Conservation (phyloP, 2,329 filamentous ascomycete species). For the Penicillium brasilianum region DNA sequence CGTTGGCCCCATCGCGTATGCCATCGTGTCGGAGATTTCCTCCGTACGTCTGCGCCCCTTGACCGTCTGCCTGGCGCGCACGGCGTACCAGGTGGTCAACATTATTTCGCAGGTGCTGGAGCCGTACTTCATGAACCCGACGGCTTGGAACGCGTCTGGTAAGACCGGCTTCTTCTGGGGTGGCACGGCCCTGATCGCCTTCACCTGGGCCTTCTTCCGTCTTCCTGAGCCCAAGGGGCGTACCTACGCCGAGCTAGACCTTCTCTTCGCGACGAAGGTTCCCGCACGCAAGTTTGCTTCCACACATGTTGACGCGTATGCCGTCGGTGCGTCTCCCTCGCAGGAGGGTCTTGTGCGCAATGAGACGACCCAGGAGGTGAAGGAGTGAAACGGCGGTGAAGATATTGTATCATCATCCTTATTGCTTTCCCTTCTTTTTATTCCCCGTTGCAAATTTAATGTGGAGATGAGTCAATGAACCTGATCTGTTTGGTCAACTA, state of each 20-base stretch:
- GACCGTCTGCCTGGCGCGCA: conserved; percentile 60
- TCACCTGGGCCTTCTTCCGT: conserved; percentile 45
- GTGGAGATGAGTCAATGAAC: neutral
- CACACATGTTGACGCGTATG: conserved; percentile 28
- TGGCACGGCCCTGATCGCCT: conserved; percentile 31
- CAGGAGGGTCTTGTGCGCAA: conserved; percentile 25
- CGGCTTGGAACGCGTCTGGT: conserved; percentile 45
- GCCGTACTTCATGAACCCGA: conserved; percentile 43
- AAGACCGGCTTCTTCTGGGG: conserved; percentile 51
- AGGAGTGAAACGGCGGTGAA: conserved; percentile 11
- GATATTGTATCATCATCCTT: neutral
- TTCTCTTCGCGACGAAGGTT: conserved; percentile 47
- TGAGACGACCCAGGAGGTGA: conserved; percentile 16
- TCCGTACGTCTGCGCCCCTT: conserved; percentile 61
- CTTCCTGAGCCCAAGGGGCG: conserved; percentile 46
- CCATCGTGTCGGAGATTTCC: conserved; percentile 59
- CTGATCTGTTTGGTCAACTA: neutral
- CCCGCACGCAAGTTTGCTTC: conserved; percentile 41
- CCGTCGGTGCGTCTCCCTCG: conserved; percentile 15
- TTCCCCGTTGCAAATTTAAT: neutral
- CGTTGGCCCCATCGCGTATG: conserved; percentile 61
- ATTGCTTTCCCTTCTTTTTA: neutral
- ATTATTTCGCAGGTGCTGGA: conserved; percentile 53
- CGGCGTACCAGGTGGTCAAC: conserved; percentile 56
- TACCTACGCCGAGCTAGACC: conserved; percentile 49